These are phyloP conservation scores for Smallanthus sonchifolius DNA, from an alignment of 129 eudicot species.

Conservation along the genomic window DNA sequence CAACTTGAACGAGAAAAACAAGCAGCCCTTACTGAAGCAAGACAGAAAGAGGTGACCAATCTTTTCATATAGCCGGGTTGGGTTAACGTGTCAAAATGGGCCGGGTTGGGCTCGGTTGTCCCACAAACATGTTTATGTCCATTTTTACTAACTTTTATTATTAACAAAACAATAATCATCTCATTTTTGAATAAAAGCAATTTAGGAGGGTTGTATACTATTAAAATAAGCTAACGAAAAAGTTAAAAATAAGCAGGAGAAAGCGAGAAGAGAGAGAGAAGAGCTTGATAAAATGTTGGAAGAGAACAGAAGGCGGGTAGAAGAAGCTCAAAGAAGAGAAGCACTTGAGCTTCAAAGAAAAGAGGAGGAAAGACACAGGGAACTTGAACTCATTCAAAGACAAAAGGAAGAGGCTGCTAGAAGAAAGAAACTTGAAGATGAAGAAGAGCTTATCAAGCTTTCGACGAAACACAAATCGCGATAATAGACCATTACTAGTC, in stretches of 20 bases:
- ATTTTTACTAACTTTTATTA: background rate
- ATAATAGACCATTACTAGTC: background rate
- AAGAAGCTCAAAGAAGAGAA: slow-evolving; percentile 89
- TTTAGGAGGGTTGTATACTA: background rate
- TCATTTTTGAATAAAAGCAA: background rate
- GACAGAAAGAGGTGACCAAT: slow-evolving; percentile 66
- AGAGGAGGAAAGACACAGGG: slow-evolving; percentile 82
- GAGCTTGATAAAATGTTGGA: slow-evolving; percentile 94
- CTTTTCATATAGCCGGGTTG: background rate
- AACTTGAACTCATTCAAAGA: slow-evolving; percentile 74
- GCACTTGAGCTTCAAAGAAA: slow-evolving; percentile 79
- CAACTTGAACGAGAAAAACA: slow-evolving; percentile 80
- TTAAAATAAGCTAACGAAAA: background rate
- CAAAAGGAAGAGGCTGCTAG: slow-evolving; percentile 86
- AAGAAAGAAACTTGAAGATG: slow-evolving; percentile 76
- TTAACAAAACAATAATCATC: background rate
- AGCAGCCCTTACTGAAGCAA: slow-evolving; percentile 77
- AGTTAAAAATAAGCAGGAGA: slow-evolving; percentile 48
- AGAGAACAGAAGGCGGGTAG: slow-evolving; percentile 80
- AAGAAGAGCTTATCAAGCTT: slow-evolving; percentile 55
- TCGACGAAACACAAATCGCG: slow-evolving; percentile 54
- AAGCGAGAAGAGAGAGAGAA: slow-evolving; percentile 89
- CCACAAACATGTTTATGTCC: background rate
- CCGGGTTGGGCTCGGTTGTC: background rate
- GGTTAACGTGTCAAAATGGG: background rate